Evolutionary conservation across 805 yeast genomes (phyloP), one percentile per base, ranked within the genome.

Genomic region (Martiniozyma abietophila): DNA sequence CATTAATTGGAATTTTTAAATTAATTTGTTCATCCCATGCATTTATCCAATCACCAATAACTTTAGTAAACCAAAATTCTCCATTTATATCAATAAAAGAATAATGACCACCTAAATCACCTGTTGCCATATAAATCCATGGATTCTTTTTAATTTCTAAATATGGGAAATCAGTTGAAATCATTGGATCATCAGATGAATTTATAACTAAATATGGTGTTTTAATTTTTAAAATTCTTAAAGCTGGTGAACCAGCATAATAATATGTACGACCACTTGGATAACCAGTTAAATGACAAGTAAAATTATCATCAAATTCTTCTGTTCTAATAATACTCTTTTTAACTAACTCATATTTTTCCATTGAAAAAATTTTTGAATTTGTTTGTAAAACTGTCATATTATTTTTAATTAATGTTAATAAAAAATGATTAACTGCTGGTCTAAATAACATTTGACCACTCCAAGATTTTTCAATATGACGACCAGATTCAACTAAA

Each of bases 31-130:
- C n/a, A n/a, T 37, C 55, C 48, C 67, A 67, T n/a, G 57, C 56
- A 23, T 40, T 41, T 21, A 70, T 58, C 47, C 55, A 67, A 14
- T 61, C 51, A 12, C 58, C 58, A 24, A 69, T 56, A 32, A 65
- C 65, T 20, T 56, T 51, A 8, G 61, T 53, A 25, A 63, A 68
- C 76, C 77, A 71, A 33, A 71, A 62, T 20, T 64, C 58, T 25
- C 67, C 62, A 27, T 65, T 53, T 6, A 50, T 44, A 35, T 68
- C 62, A 25, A 70, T 48, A 37, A 61, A 71, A 1, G 71, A 80
- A 49, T 79, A 64, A 51, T 80, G 92, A 6, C 89, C 89, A 43
- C 92, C 92, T 10, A 74, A 49, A 34, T 76, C 71, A 1, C 84
- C 69, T 29, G 71, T 67, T 5, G 74, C 61, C 54, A 76, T 56